Evolutionary conservation across 164 flowering plant species (phyloP).

Genomic region (Piper longum): DNA sequence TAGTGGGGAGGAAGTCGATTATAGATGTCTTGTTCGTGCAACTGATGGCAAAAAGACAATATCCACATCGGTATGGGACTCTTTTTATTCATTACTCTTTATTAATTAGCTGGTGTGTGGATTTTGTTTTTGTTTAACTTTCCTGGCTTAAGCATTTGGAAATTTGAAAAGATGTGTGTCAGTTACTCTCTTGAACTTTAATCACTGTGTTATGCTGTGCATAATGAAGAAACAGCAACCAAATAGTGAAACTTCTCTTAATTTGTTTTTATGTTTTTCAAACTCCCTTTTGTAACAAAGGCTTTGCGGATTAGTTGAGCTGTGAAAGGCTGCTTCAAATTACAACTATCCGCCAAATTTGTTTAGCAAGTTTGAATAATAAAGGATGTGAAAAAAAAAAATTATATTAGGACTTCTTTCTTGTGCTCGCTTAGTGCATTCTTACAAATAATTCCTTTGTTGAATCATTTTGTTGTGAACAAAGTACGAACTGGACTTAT

Average conservation of each 20-base stretch:
- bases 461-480: no score
- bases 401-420: no score
- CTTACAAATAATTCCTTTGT: no score
- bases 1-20: slow-evolving; percentile 48
- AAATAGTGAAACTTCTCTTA: no score
- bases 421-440: no score
- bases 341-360: neutral
- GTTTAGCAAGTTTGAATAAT: neutral
- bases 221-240: no score
- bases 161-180: no score
- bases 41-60: slow-evolving; percentile 74
- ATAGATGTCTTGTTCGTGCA: slow-evolving; percentile 65
- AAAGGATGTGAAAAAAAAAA: no score
- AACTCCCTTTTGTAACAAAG: neutral
- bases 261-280: no score
- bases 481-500: no score
- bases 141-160: neutral
- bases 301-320: neutral
- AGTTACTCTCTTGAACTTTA: neutral
- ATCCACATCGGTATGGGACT: slow-evolving; percentile 47
- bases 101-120: neutral
- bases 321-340: neutral
- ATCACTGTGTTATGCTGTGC: neutral
- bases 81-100: no score
- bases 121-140: neutral